These are phyloP conservation scores for Hymenoscyphus scutula DNA, from an alignment of 2,329 filamentous ascomycete species.

Conservation along the genomic window DNA sequence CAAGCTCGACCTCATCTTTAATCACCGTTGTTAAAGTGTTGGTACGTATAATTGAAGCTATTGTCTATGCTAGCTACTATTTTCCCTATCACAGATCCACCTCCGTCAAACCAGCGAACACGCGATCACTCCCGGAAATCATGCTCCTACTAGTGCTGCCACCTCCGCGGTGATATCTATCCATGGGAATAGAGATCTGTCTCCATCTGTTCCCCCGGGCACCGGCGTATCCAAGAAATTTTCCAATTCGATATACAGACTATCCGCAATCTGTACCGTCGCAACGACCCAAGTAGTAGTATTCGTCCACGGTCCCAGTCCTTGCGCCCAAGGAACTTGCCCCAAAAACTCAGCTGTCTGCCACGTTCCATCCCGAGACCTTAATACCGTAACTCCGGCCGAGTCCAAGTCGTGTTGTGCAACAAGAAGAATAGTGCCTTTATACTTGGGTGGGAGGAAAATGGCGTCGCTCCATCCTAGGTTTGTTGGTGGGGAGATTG, in stretches of 20 bases:
- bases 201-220: background rate
- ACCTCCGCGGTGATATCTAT: background rate
- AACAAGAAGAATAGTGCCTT: conserved; percentile 5
- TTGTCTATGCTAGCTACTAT: too few species aligned
- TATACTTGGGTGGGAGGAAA: conserved; percentile 4
- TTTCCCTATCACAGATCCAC: too few species aligned
- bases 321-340: conserved; percentile 4
- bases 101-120: too few species aligned
- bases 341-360: conserved; percentile 4
- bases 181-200: background rate
- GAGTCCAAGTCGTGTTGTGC: background rate
- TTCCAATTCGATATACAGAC: background rate
- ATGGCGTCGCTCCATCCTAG: conserved; percentile 3
- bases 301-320: background rate
- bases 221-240: background rate
- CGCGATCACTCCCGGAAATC: background rate
- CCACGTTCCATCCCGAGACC: background rate
- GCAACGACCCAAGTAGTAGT: background rate
- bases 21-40: too few species aligned
- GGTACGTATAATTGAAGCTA: too few species aligned
- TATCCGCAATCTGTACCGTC: background rate
- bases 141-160: background rate
- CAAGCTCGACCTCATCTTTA: too few species aligned
- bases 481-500: background rate
- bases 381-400: background rate